phyloP scores from a whole-genome alignment of 148 eudicot genomes.

The Selenicereus undatus region DNA sequence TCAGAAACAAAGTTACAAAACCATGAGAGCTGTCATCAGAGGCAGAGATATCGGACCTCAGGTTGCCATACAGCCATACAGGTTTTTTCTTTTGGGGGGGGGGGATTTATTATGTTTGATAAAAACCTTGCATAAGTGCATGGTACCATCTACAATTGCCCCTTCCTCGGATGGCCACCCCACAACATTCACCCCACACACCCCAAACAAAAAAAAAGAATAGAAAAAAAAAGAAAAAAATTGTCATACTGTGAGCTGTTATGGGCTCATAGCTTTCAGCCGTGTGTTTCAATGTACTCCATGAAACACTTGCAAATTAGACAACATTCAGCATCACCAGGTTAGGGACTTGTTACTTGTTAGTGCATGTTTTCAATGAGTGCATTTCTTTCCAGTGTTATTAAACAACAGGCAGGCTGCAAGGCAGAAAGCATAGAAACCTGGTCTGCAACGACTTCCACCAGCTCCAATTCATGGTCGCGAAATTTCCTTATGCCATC shows the following conservation, averaged over 20 bases:
- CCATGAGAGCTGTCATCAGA: too few species aligned
- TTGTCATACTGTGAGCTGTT: not conserved
- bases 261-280: not conserved
- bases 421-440: conserved; percentile 29
- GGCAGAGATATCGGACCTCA: too few species aligned
- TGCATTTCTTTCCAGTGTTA: conserved; percentile 1
- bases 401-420: not conserved
- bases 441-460: conserved; percentile 94
- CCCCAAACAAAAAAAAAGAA: not conserved
- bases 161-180: too few species aligned
- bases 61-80: too few species aligned
- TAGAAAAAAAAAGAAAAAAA: too few species aligned
- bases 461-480: conserved; percentile 83
- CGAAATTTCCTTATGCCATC: conserved; percentile 72
- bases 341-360: not conserved
- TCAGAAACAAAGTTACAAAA: too few species aligned
- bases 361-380: not conserved
- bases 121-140: too few species aligned
- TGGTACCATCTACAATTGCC: too few species aligned
- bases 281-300: not conserved
- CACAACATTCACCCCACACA: not conserved
- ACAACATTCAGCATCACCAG: not conserved
- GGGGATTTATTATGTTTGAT: too few species aligned
- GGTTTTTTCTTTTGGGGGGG: too few species aligned
- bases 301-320: not conserved